Evolutionary conservation across 164 flowering plant species (phyloP).

Genomic region (Macadamia tetraphylla): DNA sequence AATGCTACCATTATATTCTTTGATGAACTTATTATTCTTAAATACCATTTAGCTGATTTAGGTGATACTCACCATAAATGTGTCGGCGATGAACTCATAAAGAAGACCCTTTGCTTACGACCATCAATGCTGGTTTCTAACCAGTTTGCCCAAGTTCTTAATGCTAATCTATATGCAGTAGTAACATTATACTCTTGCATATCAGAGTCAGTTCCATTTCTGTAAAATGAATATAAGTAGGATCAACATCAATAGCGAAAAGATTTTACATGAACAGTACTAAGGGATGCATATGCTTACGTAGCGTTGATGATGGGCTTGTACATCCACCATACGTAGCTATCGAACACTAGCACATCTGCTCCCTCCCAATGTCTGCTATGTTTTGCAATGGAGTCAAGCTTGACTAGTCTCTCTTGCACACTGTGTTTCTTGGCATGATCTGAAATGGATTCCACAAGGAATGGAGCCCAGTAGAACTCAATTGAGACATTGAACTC

Average conservation of each 20-base stretch:
- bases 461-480: constrained; percentile 93
- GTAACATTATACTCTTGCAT: constrained; percentile 71
- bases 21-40: too few relatives aligned
- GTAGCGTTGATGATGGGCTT: constrained; percentile 76
- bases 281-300: constrained; percentile 31
- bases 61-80: constrained; percentile 65
- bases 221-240: constrained; percentile 12
- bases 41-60: background rate
- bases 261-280: background rate
- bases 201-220: constrained; percentile 39
- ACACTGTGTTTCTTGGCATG: constrained; percentile 86
- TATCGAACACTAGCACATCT: constrained; percentile 73
- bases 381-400: constrained; percentile 74
- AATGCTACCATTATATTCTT: background rate
- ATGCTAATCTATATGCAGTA: constrained; percentile 67
- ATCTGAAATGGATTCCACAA: constrained; percentile 89
- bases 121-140: constrained; percentile 60
- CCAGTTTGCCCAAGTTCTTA: constrained; percentile 87
- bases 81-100: constrained; percentile 87
- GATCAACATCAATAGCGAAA: background rate
- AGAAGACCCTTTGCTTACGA: constrained; percentile 57
- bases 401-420: constrained; percentile 58
- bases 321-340: constrained; percentile 98
- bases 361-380: constrained; percentile 71
- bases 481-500: constrained; percentile 70